Conservation (phyloP, 768 basidiomycete species). For the Boletus barrowsii region DNA sequence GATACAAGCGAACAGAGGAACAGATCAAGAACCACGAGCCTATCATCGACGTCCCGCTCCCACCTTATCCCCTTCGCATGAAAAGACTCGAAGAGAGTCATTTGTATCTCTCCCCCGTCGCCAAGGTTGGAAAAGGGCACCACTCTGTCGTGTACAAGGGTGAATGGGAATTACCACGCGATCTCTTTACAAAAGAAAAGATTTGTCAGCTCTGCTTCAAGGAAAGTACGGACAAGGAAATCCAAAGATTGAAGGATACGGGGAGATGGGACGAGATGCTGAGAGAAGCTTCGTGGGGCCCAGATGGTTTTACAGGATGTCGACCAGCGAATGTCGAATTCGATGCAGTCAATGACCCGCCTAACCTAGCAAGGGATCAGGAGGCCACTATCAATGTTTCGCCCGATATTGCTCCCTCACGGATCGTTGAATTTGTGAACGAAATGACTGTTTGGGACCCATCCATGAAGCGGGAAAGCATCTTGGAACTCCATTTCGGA, state of each 20-base stretch:
- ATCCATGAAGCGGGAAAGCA: neutral
- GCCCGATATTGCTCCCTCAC: neutral
- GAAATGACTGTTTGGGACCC: neutral
- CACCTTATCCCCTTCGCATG: conserved; percentile 21
- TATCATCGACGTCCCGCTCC: conserved; percentile 29
- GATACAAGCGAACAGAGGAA: conserved; percentile 17
- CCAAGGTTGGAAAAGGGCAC: conserved; percentile 42
- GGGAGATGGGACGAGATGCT: conserved; percentile 23
- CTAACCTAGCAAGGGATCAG: neutral
- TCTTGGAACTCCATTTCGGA: neutral
- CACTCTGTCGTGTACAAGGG: conserved; percentile 53
- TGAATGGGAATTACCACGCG: conserved; percentile 51
- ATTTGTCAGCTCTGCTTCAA: conserved; percentile 41
- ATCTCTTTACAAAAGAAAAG: conserved; percentile 31
- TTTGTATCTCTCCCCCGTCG: conserved; percentile 42
- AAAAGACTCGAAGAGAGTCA: conserved; percentile 40
- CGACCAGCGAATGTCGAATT: neutral
- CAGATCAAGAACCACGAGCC: conserved; percentile 25
- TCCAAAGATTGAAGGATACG: conserved; percentile 19
- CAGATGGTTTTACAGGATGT: conserved; percentile 2
- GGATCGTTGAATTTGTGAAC: neutral
- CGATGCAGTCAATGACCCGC: neutral
- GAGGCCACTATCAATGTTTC: conserved; percentile 9
- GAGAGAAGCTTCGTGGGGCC: conserved; percentile 7
- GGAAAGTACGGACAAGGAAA: conserved; percentile 26